Evolutionary conservation across 1,139 yeast species (phyloP).

Genomic region (Sugiyamaella grinbergsii): DNA sequence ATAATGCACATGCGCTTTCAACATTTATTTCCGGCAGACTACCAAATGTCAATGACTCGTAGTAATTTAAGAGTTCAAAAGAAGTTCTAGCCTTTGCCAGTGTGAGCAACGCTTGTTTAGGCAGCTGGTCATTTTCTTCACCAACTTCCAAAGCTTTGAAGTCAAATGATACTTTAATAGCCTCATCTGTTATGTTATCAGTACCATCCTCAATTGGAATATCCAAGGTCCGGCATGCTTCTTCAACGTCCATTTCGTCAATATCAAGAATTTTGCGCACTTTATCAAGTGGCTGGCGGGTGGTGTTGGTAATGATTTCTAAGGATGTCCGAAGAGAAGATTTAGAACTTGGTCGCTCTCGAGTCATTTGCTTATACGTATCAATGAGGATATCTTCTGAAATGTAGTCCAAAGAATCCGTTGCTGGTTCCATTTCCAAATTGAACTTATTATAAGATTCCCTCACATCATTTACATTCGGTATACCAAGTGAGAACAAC

Average conservation of each 20-base stretch:
- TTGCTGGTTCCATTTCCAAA: constrained; percentile 41
- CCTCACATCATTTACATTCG: constrained; percentile 63
- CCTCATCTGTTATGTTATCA: constrained; percentile 73
- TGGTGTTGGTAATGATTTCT: constrained; percentile 30
- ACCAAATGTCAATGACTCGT: constrained; percentile 33
- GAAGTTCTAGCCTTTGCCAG: constrained; percentile 60
- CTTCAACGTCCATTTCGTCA: constrained; percentile 56
- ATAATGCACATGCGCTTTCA: constrained; percentile 58
- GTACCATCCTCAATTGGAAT: constrained; percentile 44
- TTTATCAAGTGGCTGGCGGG: constrained; percentile 42
- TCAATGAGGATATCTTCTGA: constrained; percentile 36
- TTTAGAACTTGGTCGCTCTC: constrained; percentile 24
- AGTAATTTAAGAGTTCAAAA: constrained; percentile 41
- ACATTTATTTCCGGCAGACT: constrained; percentile 46
- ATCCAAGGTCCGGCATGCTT: constrained; percentile 63
- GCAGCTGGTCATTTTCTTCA: constrained; percentile 49
- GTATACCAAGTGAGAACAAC: constrained; percentile 56
- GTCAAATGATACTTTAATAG: constrained; percentile 63
- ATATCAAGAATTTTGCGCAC: constrained; percentile 52
- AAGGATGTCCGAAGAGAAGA: constrained; percentile 29
- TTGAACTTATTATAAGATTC: constrained; percentile 59
- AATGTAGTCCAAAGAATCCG: neutral
- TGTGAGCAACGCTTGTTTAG: constrained; percentile 54
- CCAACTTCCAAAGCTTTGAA: constrained; percentile 49
- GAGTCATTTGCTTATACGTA: constrained; percentile 28